A percentile compares a stretch with the other conserved stretches of the same genome.
Conservation (phyloP, 129 eudicot genomes). For the Flaveria trinervia region DNA sequence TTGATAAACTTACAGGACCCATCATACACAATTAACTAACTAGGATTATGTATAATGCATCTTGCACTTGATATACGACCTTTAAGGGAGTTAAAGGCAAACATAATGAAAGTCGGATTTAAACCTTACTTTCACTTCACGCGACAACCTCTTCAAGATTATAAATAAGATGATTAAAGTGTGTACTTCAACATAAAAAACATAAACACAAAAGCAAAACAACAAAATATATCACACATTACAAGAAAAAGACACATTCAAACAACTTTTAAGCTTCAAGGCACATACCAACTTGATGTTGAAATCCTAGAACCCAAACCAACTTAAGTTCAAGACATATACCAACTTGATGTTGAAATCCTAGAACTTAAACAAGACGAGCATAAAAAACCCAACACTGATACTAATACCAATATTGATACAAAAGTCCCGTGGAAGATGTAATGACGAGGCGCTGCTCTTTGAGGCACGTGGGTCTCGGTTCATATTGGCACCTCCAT, state of each 20-base stretch:
- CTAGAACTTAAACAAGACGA: constrained; percentile 16
- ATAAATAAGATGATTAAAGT: not conserved
- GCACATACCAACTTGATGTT: constrained; percentile 6
- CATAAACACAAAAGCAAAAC: not conserved
- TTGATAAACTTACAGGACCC: not conserved
- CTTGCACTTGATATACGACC: too few relatives aligned
- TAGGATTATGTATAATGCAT: too few relatives aligned
- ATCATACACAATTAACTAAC: too few relatives aligned
- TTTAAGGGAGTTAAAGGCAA: too few relatives aligned
- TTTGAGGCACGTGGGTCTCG: constrained; percentile 21
- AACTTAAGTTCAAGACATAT: not conserved
- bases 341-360: constrained; percentile 16
- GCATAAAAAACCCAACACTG: constrained; percentile 13
- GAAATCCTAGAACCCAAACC: constrained; percentile 16
- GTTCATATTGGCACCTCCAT: constrained; percentile 32
- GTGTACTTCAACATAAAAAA: not conserved
- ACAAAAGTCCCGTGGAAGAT: not conserved
- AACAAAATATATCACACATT: not conserved
- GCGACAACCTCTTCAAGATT: too few relatives aligned
- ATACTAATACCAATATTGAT: not conserved
- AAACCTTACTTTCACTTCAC: too few relatives aligned
- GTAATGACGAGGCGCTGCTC: constrained; percentile 20
- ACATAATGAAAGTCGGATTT: too few relatives aligned
- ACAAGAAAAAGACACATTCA: constrained; percentile 8
- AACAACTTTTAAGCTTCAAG: not conserved